Evolutionary conservation across 163 green algal species (phyloP).

Genomic region (Smithsoniella earleae): DNA sequence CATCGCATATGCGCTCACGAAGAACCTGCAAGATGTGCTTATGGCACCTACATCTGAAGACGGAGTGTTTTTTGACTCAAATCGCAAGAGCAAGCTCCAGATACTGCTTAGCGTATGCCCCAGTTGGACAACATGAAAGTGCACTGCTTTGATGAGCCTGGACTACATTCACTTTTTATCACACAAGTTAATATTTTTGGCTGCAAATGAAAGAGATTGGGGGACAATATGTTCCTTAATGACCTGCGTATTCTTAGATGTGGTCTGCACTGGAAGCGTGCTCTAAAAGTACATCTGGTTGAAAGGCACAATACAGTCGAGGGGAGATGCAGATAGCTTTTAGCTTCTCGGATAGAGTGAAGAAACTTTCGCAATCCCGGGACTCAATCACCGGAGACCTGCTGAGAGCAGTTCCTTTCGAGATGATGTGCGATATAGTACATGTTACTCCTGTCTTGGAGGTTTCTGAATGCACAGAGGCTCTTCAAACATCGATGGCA

Average conservation of each 20-base stretch:
- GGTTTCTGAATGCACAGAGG: neutral
- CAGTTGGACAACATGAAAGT: neutral
- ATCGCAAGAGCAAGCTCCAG: neutral
- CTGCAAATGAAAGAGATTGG: too few species aligned
- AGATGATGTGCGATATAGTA: conserved; percentile 13
- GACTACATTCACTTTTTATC: too few species aligned
- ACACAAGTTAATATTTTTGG: too few species aligned
- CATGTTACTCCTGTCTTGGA: neutral
- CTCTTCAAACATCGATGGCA: neutral
- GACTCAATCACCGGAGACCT: neutral
- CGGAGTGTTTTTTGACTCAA: neutral
- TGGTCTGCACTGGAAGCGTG: too few species aligned
- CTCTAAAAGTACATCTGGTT: too few species aligned
- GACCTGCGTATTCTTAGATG: too few species aligned
- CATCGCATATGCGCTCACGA: neutral
- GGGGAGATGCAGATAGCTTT: neutral
- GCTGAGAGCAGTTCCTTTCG: conserved; percentile 10
- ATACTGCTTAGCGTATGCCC: neutral
- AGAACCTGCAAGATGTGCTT: neutral
- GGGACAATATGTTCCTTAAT: too few species aligned
- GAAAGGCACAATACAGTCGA: too few species aligned
- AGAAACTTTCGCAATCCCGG: neutral
- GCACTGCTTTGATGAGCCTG: too few species aligned
- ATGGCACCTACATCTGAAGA: neutral
- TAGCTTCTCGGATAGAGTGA: neutral